Percentiles rank a stretch among this genome's conserved stretches.
These are phyloP conservation scores for Dendrobium huoshanense DNA, from an alignment of 106 monocot species.

Conservation along the genomic window DNA sequence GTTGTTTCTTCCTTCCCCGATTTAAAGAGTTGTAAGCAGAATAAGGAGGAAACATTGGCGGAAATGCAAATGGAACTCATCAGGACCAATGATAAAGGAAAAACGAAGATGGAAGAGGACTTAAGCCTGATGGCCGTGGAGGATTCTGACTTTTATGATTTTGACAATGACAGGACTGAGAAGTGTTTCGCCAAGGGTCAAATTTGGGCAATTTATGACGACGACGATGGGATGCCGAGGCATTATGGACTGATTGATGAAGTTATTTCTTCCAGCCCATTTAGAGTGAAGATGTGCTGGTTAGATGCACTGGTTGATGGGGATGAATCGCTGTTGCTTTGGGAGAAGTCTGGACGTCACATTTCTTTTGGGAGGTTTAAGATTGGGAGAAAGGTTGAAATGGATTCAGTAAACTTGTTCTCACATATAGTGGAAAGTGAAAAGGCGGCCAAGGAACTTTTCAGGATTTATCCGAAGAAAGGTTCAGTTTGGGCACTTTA, in stretches of 20 bases:
- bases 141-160: conserved; percentile 94
- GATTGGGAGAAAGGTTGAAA: conserved; percentile 46
- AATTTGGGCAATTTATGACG: conserved; percentile 86
- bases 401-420: conserved; percentile 74
- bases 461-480: conserved; percentile 83
- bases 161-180: conserved; percentile 66
- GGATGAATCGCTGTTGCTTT: conserved; percentile 20
- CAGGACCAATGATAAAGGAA: conserved; percentile 12
- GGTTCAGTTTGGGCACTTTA: conserved; percentile 89
- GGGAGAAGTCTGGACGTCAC: conserved; percentile 42
- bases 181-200: conserved; percentile 76
- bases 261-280: conserved; percentile 36
- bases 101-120: conserved; percentile 24
- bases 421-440: conserved; percentile 69
- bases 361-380: conserved; percentile 74
- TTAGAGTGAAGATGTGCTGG: conserved; percentile 68
- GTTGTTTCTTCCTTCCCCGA: neutral
- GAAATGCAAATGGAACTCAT: conserved; percentile 53
- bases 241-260: conserved; percentile 70
- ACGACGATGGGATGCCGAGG: conserved; percentile 89
- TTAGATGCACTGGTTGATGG: conserved; percentile 41
- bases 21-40: conserved; percentile 17
- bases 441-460: conserved; percentile 60
- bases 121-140: conserved; percentile 65
- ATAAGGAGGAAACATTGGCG: conserved; percentile 64